These are phyloP conservation scores for Lachancea kluyveri DNA, from an alignment of 805 yeast genomes.

Conservation along the genomic window DNA sequence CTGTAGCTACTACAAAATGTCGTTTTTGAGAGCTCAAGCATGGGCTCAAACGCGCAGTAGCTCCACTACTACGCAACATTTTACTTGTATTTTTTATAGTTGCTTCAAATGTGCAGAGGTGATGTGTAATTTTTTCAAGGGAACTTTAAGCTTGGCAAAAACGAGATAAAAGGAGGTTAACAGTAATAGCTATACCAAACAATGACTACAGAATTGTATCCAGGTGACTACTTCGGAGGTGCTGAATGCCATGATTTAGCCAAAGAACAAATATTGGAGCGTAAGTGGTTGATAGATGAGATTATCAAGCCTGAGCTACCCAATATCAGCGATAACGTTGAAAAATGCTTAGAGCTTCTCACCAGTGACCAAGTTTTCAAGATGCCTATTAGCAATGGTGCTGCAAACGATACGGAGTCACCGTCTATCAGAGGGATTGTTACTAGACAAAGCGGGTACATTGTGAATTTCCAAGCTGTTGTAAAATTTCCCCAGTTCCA, in stretches of 20 bases:
- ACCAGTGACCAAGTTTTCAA: constrained; percentile 39
- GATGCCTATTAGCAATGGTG: constrained; percentile 41
- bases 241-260: constrained; percentile 7
- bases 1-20: constrained; percentile 5
- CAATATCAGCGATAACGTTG: constrained; percentile 38
- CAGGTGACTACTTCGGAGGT: constrained; percentile 23
- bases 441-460: constrained; percentile 47
- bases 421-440: constrained; percentile 50
- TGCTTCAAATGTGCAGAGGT: too few species aligned
- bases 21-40: constrained; percentile 2
- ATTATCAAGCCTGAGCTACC: constrained; percentile 45
- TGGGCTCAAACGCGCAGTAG: too few species aligned
- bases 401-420: constrained; percentile 6
- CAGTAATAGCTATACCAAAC: too few species aligned
- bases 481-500: constrained; percentile 34
- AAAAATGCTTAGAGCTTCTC: constrained; percentile 35
- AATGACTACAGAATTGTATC: constrained; percentile 33
- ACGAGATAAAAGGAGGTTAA: too few species aligned
- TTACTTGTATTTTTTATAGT: constrained; percentile 1
- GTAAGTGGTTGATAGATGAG: constrained; percentile 42
- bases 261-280: constrained; percentile 22
- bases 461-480: constrained; percentile 41
- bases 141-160: not conserved
- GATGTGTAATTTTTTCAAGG: not conserved
- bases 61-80: too few species aligned